These are phyloP conservation scores for Candida loeiensis DNA, from an alignment of 805 yeast species.

Conservation along the genomic window DNA sequence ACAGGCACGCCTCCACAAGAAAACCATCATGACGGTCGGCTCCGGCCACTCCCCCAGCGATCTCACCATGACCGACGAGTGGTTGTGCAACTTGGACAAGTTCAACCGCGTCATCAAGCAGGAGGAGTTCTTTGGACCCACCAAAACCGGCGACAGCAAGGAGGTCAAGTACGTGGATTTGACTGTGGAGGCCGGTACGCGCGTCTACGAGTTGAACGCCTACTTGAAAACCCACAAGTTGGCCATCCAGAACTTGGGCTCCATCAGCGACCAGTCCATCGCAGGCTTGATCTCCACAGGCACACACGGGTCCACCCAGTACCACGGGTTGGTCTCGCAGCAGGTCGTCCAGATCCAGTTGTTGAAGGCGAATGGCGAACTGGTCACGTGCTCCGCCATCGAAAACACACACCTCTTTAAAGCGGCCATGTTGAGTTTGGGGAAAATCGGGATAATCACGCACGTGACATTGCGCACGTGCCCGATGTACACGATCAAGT, in stretches of 20 bases:
- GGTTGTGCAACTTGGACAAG: conserved; percentile 84
- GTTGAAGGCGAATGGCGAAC: conserved; percentile 72
- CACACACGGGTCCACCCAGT: conserved; percentile 93
- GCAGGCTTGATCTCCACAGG: conserved; percentile 98
- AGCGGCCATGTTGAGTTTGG: conserved; percentile 82
- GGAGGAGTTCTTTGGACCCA: conserved; percentile 44
- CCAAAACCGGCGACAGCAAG: conserved; percentile 16
- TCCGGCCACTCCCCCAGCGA: conserved; percentile 95
- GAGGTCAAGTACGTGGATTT: conserved; percentile 75
- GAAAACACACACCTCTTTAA: conserved; percentile 65
- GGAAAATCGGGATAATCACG: conserved; percentile 87
- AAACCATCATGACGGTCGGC: conserved; percentile 81
- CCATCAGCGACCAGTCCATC: conserved; percentile 87
- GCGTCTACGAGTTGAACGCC: conserved; percentile 71
- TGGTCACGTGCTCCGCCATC: conserved; percentile 61
- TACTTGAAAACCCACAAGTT: conserved; percentile 59
- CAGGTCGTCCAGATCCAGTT: conserved; percentile 78
- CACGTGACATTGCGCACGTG: conserved; percentile 81
- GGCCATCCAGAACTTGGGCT: conserved; percentile 88
- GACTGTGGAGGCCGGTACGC: conserved; percentile 90
- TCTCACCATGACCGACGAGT: conserved; percentile 80
- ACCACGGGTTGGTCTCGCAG: conserved; percentile 85
- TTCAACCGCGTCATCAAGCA: conserved; percentile 53
- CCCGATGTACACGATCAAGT: conserved; percentile 77
- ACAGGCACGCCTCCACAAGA: conserved; percentile 54